Conservation (phyloP, 1,284 basidiomycete species). For the Melampsora larici-populina region DNA sequence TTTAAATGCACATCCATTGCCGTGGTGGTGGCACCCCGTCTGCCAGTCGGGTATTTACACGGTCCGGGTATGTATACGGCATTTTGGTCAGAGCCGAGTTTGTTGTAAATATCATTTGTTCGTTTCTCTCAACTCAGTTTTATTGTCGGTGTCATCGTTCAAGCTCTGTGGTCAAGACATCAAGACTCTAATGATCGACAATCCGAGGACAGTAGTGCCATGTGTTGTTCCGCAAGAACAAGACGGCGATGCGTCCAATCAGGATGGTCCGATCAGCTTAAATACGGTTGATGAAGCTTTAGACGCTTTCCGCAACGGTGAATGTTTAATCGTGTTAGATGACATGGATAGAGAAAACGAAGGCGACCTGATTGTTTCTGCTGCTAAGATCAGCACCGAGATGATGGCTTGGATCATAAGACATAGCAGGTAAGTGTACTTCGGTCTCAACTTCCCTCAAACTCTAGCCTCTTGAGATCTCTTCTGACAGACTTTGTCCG, state of each 20-base stretch:
- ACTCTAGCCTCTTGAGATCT: not conserved
- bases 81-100: too few species aligned
- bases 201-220: not conserved
- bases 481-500: not conserved
- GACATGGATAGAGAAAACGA: conserved; percentile 91
- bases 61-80: too few species aligned
- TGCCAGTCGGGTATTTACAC: too few species aligned
- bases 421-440: conserved; percentile 70
- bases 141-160: too few species aligned
- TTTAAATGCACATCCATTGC: too few species aligned
- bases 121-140: too few species aligned
- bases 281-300: conserved; percentile 77
- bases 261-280: conserved; percentile 53
- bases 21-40: too few species aligned
- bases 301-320: conserved; percentile 71
- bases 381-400: conserved; percentile 75
- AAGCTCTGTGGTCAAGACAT: too few species aligned
- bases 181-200: too few species aligned
- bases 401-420: conserved; percentile 99
- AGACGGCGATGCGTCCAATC: conserved; percentile 7
- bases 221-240: not conserved
- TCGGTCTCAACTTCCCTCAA: not conserved
- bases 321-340: conserved; percentile 93
- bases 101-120: too few species aligned
- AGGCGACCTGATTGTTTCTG: conserved; percentile 86